These are phyloP conservation scores for Pilasporangium apinafurcum DNA, from an alignment of 352 stramenopile genomes.

Conservation along the genomic window DNA sequence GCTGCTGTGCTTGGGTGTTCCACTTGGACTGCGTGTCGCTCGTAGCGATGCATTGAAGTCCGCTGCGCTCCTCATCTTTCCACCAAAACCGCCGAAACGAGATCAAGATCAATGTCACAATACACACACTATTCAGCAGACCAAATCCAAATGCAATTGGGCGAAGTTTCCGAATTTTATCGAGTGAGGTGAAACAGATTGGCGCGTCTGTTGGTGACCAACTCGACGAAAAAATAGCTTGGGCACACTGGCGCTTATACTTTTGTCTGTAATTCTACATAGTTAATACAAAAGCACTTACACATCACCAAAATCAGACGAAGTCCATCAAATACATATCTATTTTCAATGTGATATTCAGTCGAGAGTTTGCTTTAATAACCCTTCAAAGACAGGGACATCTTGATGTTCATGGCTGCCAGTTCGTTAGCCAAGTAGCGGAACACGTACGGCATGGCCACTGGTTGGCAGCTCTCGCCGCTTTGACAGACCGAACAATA, in stretches of 20 bases:
- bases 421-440: slow-evolving; percentile 98
- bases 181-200: too few species aligned
- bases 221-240: too few species aligned
- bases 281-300: too few species aligned
- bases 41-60: slow-evolving; percentile 31
- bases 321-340: too few species aligned
- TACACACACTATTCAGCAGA: too few species aligned
- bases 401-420: slow-evolving; percentile 99
- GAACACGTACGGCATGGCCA: slow-evolving; percentile 99
- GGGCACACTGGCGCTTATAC: too few species aligned
- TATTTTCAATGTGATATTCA: slow-evolving; percentile 2
- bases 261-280: too few species aligned
- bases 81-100: background rate
- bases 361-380: slow-evolving; percentile 16
- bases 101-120: too few species aligned
- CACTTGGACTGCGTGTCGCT: slow-evolving; percentile 14
- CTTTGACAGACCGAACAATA: slow-evolving; percentile 83
- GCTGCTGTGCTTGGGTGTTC: slow-evolving; percentile 7
- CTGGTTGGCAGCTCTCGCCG: slow-evolving; percentile 87
- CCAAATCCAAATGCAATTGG: too few species aligned
- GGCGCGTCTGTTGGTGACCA: too few species aligned
- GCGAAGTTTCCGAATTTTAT: too few species aligned
- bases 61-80: slow-evolving; percentile 5
- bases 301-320: too few species aligned
- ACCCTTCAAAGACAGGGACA: slow-evolving; percentile 90